phyloP scores from a whole-genome alignment of 1,284 basidiomycete species.

The Marasmius fiardii region DNA sequence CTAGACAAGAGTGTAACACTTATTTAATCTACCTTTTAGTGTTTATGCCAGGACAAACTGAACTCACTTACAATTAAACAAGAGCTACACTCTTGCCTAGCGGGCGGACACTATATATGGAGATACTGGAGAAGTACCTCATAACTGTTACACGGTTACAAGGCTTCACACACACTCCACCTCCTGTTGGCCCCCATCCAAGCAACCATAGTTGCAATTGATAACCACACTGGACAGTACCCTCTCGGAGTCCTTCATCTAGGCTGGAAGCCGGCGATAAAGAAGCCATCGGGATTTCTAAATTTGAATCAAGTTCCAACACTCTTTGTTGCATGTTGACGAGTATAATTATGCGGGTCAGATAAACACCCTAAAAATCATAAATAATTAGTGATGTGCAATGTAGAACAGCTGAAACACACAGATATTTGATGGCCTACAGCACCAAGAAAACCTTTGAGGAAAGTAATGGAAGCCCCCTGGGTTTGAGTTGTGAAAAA shows the following conservation, averaged over 20 bases:
- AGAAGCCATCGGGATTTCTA: neutral
- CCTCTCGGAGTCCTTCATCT: neutral
- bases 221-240: no score
- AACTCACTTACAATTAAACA: no score
- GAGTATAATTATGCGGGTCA: conserved; percentile 9
- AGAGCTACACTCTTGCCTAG: no score
- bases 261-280: neutral
- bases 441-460: neutral
- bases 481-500: neutral
- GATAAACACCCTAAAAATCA: conserved; percentile 5
- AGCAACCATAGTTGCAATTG: no score
- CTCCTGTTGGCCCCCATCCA: no score
- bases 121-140: no score
- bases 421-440: conserved; percentile 11
- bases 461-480: neutral
- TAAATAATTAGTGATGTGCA: neutral
- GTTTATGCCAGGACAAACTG: no score
- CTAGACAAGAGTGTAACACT: no score
- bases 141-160: no score
- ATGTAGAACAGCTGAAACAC: neutral
- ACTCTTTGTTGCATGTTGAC: conserved; percentile 9
- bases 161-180: no score
- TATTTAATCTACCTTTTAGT: no score
- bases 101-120: no score
- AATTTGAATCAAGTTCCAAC: neutral